Base-by-base conservation (phyloP, 2,329 filamentous ascomycete species). In the Xylaria sp. region DNA sequence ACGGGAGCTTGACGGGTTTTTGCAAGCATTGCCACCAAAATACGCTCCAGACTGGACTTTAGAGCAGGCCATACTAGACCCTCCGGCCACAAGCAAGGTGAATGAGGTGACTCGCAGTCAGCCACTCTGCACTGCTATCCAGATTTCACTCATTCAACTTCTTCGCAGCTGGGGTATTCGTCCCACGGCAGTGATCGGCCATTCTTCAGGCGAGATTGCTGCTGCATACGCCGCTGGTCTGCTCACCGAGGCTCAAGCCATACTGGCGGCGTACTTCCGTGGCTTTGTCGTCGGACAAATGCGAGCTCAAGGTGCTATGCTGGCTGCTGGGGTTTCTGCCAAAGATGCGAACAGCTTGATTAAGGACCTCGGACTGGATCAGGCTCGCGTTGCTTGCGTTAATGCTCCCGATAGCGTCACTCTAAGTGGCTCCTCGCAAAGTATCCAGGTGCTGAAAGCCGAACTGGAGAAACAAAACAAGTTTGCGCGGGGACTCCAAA, bases 211-310 rank as follows among this genome's bases (percentile, higher is more conserved):
- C 1, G 80, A 81, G 66, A 80, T 85, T 39, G 82, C 81, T 0
- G 83, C 83, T 0, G 82, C 83, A 0, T 85, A 82, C 59, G 78
- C 79, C 2, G 78, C 79, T 1, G 80, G 80, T 0, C 62, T 72
- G 0, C 66, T 79, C 1, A 71, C 23, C 0, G 28, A 31, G 0
- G 0, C 58, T 0, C 62, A 73, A n/a, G 72, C 76, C 9, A 73
- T 78, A 0, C 28, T 71, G 0, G 51, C 67, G 0, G 74, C 73
- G 0, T 78, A 75, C 46, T 64, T 71, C 25, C 72, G 77, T 0
- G 76, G 77, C 0, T 65, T 13, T 15, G 54, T 66, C 0, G 66
- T 70, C 0, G 60, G 31, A 2, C 33, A 60, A n/a, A 9, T 48
- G 6, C 36, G n/a, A 13, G 0, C 4, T 0, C 5, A 56, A 1